A percentile compares a stretch with the other conserved stretches of the same genome.
Conservation (phyloP, 352 stramenopile genomes). For the Phytophthora pisi region DNA sequence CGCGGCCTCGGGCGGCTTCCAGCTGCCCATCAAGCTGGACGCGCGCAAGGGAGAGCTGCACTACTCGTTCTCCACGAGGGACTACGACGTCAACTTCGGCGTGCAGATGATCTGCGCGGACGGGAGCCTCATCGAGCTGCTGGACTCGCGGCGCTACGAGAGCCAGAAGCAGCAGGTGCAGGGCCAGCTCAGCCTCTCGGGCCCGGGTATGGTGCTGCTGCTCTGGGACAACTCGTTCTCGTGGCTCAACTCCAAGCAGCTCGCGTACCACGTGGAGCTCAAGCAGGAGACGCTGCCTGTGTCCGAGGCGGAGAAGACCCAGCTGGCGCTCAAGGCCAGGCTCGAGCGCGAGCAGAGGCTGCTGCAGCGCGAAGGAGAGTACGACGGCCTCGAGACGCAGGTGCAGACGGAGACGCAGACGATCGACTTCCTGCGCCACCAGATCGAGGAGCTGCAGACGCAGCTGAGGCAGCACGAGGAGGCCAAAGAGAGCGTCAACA, state of each 20-base stretch:
- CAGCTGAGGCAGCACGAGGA: conserved; percentile 47
- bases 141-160: conserved; percentile 65
- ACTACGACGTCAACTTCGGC: conserved; percentile 79
- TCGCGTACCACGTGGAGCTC: conserved; percentile 76
- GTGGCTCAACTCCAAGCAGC: conserved; percentile 81
- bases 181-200: conserved; percentile 48
- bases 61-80: conserved; percentile 70
- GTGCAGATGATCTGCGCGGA: conserved; percentile 71
- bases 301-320: conserved; percentile 46
- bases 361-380: conserved; percentile 40
- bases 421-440: conserved; percentile 54
- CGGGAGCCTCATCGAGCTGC: conserved; percentile 58
- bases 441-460: conserved; percentile 63
- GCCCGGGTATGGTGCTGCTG: conserved; percentile 66
- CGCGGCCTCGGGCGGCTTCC: conserved; percentile 63
- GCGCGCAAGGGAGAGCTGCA: conserved; percentile 56
- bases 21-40: conserved; percentile 79
- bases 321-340: conserved; percentile 52
- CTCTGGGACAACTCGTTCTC: conserved; percentile 87
- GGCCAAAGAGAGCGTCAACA: conserved; percentile 34
- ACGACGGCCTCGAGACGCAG: conserved; percentile 48
- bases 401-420: conserved; percentile 51
- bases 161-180: conserved; percentile 60
- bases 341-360: conserved; percentile 53
- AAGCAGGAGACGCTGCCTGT: conserved; percentile 56